Conservation (phyloP, 306 rosid species). For the Quercus gilva region DNA sequence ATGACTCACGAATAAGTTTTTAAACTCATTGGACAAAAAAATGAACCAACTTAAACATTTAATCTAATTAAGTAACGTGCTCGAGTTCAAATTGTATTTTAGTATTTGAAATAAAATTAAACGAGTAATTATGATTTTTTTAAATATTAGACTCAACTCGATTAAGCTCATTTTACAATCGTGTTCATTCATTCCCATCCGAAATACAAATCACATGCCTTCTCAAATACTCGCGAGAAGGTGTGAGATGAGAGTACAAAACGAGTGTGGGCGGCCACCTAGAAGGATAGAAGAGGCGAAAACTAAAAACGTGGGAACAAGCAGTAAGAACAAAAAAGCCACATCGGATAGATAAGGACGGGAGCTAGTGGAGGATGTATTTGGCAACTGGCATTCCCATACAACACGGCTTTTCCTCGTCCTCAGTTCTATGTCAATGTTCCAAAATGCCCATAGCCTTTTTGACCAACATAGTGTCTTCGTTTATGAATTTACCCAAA, state of each 20-base stretch:
- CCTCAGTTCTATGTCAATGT: background rate
- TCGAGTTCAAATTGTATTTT: too few species aligned
- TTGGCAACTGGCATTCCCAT: slow-evolving; percentile 5
- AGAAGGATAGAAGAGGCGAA: slow-evolving; percentile 19
- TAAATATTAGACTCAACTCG: too few species aligned
- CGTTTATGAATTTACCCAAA: background rate
- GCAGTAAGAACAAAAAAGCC: slow-evolving; percentile 5
- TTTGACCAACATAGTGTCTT: background rate
- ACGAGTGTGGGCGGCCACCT: background rate
- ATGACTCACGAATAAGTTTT: too few species aligned
- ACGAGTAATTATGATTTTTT: too few species aligned
- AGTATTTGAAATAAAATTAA: too few species aligned
- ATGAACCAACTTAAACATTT: too few species aligned
- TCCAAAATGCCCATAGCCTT: background rate
- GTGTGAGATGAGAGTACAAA: background rate
- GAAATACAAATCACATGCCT: background rate
- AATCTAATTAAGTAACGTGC: too few species aligned
- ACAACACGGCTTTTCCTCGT: slow-evolving; percentile 23
- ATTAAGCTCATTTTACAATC: too few species aligned
- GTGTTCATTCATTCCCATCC: too few species aligned
- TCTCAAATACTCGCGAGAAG: background rate
- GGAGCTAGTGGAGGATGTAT: background rate
- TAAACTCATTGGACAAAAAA: too few species aligned
- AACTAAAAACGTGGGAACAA: slow-evolving; percentile 22
- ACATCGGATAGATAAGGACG: slow-evolving; percentile 16